Base-by-base conservation (phyloP, 768 basidiomycete genomes). In the Rhodocollybia butyracea region DNA sequence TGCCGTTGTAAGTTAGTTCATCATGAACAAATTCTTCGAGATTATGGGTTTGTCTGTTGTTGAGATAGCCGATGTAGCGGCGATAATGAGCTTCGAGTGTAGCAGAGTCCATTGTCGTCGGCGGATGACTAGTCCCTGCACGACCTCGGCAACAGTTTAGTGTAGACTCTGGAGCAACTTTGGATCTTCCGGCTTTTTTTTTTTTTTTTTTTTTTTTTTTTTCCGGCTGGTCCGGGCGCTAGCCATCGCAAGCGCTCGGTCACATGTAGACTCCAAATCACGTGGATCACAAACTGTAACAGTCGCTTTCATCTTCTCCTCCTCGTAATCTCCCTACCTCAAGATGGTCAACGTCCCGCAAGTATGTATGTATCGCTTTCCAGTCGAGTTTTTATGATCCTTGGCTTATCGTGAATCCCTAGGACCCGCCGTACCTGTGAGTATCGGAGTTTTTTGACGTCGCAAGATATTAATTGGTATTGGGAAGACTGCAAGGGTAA, bases 401-500 rank as follows among this genome's bases (percentile, higher is more conserved):
- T 53, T 31, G 48, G 36, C 17, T 56, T 54, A 63, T 38, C 26
- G 39, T 58, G 1, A 19, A 12, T 45, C 77, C 26, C 19, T 55
- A 88, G 94, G 80, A 97, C 94, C 67, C 92, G 95, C 77, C 84
- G 94, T 76, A 98, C 95, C 66, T 97, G 94, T 94, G 74, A 87
- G 93, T 82, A 63, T 17, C 7, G 22, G 27, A 11, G 8, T 22
- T 24, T 17, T 34, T 19, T 53, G 29, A 42, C n/a, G 41, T 31
- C 32, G 27, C 22, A 21, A 46, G 41, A 41, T 31, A n/a, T 21
- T 34, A 50, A 46, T 56, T 55, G 46, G 24, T 59, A 22, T 59
- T 55, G 32, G 42, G 31, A 63, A 92, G 91, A 80, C 76, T 96
- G 94, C 91, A 94, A 94, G 82, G 92, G 93, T 75, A 96, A 94